Conservation (phyloP, 306 rosid genomes). For the Sicyos edulis region DNA sequence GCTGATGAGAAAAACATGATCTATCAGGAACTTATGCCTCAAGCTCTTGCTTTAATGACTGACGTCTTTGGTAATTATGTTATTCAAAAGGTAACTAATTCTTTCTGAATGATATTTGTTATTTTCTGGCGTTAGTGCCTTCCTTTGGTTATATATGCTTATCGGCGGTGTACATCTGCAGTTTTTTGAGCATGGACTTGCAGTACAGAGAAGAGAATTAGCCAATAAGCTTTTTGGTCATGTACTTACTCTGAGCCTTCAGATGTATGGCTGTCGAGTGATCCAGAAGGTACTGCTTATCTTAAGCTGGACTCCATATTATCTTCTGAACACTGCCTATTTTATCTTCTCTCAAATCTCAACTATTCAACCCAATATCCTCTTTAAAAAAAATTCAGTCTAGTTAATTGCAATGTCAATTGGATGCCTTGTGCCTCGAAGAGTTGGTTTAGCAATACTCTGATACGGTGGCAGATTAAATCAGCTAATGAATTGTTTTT, state of each 20-base stretch:
- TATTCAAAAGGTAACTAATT: slow-evolving; percentile 72
- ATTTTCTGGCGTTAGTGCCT: neutral
- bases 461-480: slow-evolving; percentile 7
- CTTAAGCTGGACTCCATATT: slow-evolving; percentile 5
- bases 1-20: slow-evolving; percentile 82
- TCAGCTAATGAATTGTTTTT: neutral
- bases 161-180: slow-evolving; percentile 29
- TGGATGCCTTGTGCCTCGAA: neutral
- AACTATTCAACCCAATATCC: neutral
- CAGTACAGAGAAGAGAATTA: slow-evolving; percentile 78
- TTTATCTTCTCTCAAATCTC: too few species aligned
- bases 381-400: neutral
- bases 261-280: slow-evolving; percentile 98
- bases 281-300: slow-evolving; percentile 72
- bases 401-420: neutral
- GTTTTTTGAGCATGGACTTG: slow-evolving; percentile 97
- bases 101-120: neutral
- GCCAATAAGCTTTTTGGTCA: slow-evolving; percentile 82
- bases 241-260: slow-evolving; percentile 86
- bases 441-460: neutral
- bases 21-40: slow-evolving; percentile 93
- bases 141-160: slow-evolving; percentile 12
- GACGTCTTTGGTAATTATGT: slow-evolving; percentile 97
- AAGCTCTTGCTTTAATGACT: slow-evolving; percentile 87
- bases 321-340: neutral